Evolutionary conservation across 805 yeast genomes (phyloP).

Genomic region (Yarrowia sp.): DNA sequence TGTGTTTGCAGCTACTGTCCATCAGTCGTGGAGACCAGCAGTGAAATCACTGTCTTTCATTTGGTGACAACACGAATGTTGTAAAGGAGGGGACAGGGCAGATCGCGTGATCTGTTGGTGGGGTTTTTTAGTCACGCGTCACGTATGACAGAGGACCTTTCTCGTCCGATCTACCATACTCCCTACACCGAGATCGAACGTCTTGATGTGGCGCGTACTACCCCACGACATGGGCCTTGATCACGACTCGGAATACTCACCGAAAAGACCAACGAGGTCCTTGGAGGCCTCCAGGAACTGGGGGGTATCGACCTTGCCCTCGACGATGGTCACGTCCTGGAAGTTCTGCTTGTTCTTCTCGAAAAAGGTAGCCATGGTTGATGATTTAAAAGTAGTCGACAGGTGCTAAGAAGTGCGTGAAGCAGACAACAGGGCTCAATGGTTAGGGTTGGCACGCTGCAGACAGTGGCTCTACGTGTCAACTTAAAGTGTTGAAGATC

Average conservation of each 20-base stretch:
- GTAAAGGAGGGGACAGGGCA: not conserved
- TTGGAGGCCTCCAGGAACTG: conserved; percentile 80
- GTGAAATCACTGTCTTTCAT: too few species aligned
- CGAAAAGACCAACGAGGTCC: conserved; percentile 77
- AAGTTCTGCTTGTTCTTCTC: conserved; percentile 73
- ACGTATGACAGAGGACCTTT: too few species aligned
- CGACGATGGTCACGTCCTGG: conserved; percentile 65
- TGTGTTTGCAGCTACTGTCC: too few species aligned
- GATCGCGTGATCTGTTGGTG: not conserved
- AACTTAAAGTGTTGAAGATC: not conserved
- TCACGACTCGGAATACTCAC: conserved; percentile 37
- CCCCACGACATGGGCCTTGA: not conserved
- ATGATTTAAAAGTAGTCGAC: not conserved
- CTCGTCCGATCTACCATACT: too few species aligned
- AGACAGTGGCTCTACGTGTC: conserved; percentile 10
- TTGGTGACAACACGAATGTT: too few species aligned
- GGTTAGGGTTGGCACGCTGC: conserved; percentile 17
- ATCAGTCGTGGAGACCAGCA: too few species aligned
- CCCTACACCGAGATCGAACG: too few species aligned
- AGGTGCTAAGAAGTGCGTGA: not conserved
- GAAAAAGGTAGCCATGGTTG: conserved; percentile 54
- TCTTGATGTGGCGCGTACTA: too few species aligned
- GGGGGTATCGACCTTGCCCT: conserved; percentile 64
- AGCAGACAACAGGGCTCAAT: not conserved
- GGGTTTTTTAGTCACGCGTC: too few species aligned